Evolutionary conservation across 805 yeast species (phyloP), one percentile per base, ranked within the genome.

Genomic region (Ogataea nitratoaversa): DNA sequence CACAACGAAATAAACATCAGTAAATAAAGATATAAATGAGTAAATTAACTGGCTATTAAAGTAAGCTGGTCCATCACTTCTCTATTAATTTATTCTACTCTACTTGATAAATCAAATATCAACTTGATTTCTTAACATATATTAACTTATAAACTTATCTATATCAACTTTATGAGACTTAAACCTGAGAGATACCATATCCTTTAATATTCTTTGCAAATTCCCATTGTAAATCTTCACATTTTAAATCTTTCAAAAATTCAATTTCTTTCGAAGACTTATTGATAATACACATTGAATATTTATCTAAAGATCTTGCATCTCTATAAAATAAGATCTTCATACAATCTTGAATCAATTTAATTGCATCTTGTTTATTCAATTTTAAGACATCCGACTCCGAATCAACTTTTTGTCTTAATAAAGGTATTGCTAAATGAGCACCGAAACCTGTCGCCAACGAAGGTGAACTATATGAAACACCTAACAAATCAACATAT

Each of bases 361-460:
- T 72, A 44, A 83, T 74, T 2, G 97, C 99, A 35, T 84, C 79
- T 43, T 74, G 82, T 59, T 86, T 84, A 28, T 76, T 67, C 22
- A 88, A 75, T 30, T 79, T 80, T 30, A 66, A 73, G 43, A 76
- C 85, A 56, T 89, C 96, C 20, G 73, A 79, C 53, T 89, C 97
- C 31, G 70, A 67, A 43, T 88, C 95, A 27, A 84, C 86, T 43
- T 82, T 74, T 60, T 84, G 80, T 68, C 99, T 82, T 60, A 93
- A 72, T 54, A 93, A 67, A 19, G 99, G 99, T 32, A 89, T 67
- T 3, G 99, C 99, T 63, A 93, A 72, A 63, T 93, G 90, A 9
- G 95, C 84, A 43, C 99, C 99, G 61, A 89, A 91, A 1, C 99
- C 99, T 3, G 98, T 90, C 34, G 97, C 96, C 42, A 93, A 68